Evolutionary conservation across 495 filamentous ascomycete species (phyloP), one percentile per base, ranked within the genome.

Genomic region (Sabuloglossum arenarium): DNA sequence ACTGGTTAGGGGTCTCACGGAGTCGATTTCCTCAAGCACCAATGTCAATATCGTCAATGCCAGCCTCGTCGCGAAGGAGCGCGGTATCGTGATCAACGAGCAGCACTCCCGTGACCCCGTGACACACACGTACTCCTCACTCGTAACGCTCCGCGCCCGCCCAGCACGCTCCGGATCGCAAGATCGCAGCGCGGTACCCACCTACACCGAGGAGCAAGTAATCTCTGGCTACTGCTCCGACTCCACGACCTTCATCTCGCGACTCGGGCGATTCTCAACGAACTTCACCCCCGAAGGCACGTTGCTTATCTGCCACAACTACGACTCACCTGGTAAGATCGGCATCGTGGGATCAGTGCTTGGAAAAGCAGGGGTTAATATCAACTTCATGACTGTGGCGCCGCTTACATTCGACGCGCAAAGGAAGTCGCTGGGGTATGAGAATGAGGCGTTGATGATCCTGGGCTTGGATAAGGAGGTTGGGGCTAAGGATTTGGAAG

Each of bases 41-140:
- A 78, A 75, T 58, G 77, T 86, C 59, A 86, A 84, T 68, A 82
- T 86, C 42, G 81, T 86, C 58, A 85, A 86, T 61, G 82, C 82
- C 0, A 75, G 77, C 23, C 68, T 84, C 54, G 71, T 86, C 19
- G 79, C 81, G 31, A 74, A 75, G 55, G 79, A 85, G 59, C 78
- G 81, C 54, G 82, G 82, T 10, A 79, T 86, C 57, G 70, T 77
- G 30, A 75, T 86, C 53, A 81, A 79, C 61, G 82, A 86, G 67
- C 75, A 72, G 27, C 74, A 77, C 51, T 70, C 70, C 6, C 69
- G 79, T 23, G 73, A 79, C 32, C 69, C 68, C 11, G 63, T 58
- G 39, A 72, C 64, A 39, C 65, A 76, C 14, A 71, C 71, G 0
- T 84, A 79, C 59, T 77, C 75, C 10, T 76, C 72, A 47, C 73